Conservation (phyloP, 1,139 yeast species). For the Taiozyma sp. region DNA sequence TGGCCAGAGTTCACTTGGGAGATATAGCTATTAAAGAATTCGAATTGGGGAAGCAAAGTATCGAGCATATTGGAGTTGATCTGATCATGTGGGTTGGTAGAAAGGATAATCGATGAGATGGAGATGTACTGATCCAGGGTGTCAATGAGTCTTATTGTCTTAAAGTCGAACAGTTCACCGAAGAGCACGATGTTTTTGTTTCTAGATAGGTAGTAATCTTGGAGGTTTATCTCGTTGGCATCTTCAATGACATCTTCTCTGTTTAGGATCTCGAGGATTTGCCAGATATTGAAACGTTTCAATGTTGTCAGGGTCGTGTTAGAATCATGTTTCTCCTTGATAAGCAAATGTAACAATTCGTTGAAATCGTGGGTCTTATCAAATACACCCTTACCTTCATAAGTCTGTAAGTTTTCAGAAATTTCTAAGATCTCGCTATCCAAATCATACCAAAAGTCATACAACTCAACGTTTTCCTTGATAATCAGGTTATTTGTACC, state of each 20-base stretch:
- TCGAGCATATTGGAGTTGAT: neutral
- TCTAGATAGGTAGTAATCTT: slow-evolving; percentile 19
- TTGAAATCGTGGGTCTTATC: slow-evolving; percentile 18
- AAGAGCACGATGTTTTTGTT: slow-evolving; percentile 20
- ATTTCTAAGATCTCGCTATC: slow-evolving; percentile 6
- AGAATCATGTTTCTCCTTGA: slow-evolving; percentile 15
- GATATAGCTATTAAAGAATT: slow-evolving; percentile 9
- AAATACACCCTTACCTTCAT: slow-evolving; percentile 2
- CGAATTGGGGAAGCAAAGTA: slow-evolving; percentile 3
- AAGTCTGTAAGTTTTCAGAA: slow-evolving; percentile 5
- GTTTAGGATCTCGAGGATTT: slow-evolving; percentile 17
- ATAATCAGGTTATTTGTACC: slow-evolving; percentile 22
- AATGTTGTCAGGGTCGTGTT: slow-evolving; percentile 11
- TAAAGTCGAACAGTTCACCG: slow-evolving; percentile 23
- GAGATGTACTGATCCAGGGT: slow-evolving; percentile 5
- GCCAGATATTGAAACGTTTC: slow-evolving; percentile 18
- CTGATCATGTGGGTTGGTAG: neutral
- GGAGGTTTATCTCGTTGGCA: slow-evolving; percentile 15
- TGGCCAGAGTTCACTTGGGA: slow-evolving; percentile 10
- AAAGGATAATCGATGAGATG: neutral
- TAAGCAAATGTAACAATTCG: slow-evolving; percentile 8
- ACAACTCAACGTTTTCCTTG: slow-evolving; percentile 16
- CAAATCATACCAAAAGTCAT: slow-evolving; percentile 21
- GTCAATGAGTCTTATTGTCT: slow-evolving; percentile 20
- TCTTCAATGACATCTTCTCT: slow-evolving; percentile 4